These are phyloP conservation scores for Pseudofabraea citricarpa DNA, from an alignment of 2,329 filamentous ascomycete genomes.

Conservation along the genomic window DNA sequence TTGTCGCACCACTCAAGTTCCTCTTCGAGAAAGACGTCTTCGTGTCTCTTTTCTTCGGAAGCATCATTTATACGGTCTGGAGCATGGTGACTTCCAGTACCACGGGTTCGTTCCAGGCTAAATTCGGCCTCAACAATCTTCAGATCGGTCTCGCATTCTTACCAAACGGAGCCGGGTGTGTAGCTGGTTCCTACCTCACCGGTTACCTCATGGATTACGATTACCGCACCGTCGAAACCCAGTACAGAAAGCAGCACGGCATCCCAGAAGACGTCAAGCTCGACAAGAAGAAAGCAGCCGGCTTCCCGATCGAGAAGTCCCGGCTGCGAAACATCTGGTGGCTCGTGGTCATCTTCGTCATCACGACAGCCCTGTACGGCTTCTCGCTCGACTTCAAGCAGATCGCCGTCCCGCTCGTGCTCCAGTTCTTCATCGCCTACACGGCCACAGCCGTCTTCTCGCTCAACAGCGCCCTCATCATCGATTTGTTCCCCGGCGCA, in stretches of 20 bases:
- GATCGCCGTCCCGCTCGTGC: conserved; percentile 22
- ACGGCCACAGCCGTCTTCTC: conserved; percentile 30
- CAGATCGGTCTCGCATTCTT: conserved; percentile 37
- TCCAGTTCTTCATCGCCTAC: conserved; percentile 31
- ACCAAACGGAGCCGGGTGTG: conserved; percentile 35
- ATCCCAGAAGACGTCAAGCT: conserved; percentile 22
- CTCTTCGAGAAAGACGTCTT: conserved; percentile 42
- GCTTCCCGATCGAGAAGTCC: conserved; percentile 37
- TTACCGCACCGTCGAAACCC: conserved; percentile 29
- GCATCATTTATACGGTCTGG: conserved; percentile 41
- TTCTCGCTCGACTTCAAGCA: conserved; percentile 21
- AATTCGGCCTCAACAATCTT: conserved; percentile 33
- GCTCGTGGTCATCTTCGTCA: conserved; percentile 31
- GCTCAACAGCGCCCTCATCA: conserved; percentile 28
- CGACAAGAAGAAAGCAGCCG: conserved; percentile 26
- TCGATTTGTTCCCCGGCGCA: conserved; percentile 27
- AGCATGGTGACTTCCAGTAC: conserved; percentile 43
- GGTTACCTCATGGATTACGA: conserved; percentile 36
- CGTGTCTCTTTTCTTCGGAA: conserved; percentile 36
- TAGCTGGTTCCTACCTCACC: conserved; percentile 33
- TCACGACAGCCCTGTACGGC: conserved; percentile 31
- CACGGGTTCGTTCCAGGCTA: conserved; percentile 31
- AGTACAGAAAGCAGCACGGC: conserved; percentile 27
- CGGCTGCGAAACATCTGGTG: conserved; percentile 30
- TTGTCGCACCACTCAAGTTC: conserved; percentile 34